phyloP scores from a whole-genome alignment of 257 asterid species.

The Eucommia ulmoides region DNA sequence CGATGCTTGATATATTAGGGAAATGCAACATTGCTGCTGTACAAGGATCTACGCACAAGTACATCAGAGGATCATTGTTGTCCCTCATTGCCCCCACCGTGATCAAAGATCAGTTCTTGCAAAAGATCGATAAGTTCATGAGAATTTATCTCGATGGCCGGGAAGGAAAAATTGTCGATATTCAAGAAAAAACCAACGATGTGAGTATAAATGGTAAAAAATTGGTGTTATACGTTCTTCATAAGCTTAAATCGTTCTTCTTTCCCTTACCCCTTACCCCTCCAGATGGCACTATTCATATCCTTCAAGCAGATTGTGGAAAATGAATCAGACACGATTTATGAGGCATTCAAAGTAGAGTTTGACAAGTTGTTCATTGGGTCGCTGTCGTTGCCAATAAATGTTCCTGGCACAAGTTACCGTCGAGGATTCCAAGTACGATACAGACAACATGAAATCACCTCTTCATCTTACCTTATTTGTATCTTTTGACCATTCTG shows the following conservation, averaged over 20 bases:
- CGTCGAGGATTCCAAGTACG: background rate
- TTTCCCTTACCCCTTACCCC: no score
- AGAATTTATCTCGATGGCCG: background rate
- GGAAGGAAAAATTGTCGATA: background rate
- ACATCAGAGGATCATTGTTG: background rate
- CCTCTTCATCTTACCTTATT: background rate
- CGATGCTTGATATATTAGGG: background rate
- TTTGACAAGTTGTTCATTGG: background rate
- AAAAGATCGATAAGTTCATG: background rate
- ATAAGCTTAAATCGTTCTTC: background rate
- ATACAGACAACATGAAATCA: background rate
- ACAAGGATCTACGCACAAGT: background rate
- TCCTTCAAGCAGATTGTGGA: background rate
- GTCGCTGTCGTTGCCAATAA: background rate
- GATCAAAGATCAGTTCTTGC: background rate
- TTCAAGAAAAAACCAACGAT: background rate
- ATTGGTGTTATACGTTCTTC: background rate
- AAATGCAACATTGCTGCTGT: background rate
- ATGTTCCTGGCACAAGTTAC: background rate
- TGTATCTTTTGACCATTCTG: background rate
- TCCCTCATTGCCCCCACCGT: background rate
- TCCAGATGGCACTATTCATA: background rate
- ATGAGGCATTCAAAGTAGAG: background rate
- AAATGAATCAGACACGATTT: background rate
- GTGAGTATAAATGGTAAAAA: background rate